Percentiles rank a stretch among this genome's conserved stretches.
phyloP scores from a whole-genome alignment of 148 eudicot species.

The Fagopyrum tataricum region DNA sequence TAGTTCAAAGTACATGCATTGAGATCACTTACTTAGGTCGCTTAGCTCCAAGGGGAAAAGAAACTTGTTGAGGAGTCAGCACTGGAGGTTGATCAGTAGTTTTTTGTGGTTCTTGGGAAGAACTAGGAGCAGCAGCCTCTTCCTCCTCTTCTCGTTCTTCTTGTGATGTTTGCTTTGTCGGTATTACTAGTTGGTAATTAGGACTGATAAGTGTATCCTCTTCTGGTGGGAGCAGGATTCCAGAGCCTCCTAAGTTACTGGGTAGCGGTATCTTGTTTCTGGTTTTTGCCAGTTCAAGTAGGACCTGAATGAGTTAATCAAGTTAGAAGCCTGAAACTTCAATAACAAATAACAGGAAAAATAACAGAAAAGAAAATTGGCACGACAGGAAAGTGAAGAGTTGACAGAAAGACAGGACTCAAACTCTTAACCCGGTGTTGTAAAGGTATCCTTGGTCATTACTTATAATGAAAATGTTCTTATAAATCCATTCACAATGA shows the following conservation, averaged over 20 bases:
- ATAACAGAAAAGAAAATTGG: too few species aligned
- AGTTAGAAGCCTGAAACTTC: neutral
- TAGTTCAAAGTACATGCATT: neutral
- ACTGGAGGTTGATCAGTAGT: constrained; percentile 31
- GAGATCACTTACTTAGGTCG: constrained; percentile 25
- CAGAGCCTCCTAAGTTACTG: constrained; percentile 37
- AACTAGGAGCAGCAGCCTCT: constrained; percentile 43
- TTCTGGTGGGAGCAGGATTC: constrained; percentile 79
- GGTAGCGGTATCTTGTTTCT: constrained; percentile 80
- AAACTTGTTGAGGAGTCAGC: constrained; percentile 54
- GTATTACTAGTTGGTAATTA: constrained; percentile 63
- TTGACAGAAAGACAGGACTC: too few species aligned
- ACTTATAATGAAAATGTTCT: too few species aligned
- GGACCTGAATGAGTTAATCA: constrained; percentile 33
- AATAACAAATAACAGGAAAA: neutral
- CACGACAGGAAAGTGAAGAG: too few species aligned
- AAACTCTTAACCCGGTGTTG: too few species aligned
- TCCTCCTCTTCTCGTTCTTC: constrained; percentile 66
- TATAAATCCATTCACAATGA: too few species aligned
- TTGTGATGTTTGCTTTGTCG: constrained; percentile 37
- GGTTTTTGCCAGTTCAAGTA: constrained; percentile 75
- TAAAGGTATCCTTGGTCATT: too few species aligned
- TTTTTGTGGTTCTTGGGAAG: constrained; percentile 47
- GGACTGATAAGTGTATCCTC: constrained; percentile 76
- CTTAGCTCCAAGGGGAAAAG: constrained; percentile 67